phyloP scores from a whole-genome alignment of 495 filamentous ascomycete genomes.

The Amphirosellinia nigrospora region DNA sequence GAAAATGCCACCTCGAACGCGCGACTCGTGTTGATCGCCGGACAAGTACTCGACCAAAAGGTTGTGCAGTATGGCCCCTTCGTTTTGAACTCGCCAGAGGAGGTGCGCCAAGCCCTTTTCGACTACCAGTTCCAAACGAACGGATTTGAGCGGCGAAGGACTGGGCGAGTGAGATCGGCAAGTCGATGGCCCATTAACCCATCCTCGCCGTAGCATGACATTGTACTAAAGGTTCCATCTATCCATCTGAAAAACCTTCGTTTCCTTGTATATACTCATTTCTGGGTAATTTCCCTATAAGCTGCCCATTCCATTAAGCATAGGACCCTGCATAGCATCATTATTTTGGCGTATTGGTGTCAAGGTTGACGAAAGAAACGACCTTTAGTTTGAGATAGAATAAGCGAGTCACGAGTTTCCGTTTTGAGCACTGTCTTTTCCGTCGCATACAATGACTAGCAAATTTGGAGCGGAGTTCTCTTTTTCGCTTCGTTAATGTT shows the following conservation, averaged over 20 bases:
- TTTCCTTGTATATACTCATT: conserved; percentile 15
- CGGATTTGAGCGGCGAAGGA: conserved; percentile 86
- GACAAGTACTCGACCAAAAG: conserved; percentile 85
- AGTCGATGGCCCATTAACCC: conserved; percentile 54
- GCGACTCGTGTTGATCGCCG: conserved; percentile 81
- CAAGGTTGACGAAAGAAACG: background rate
- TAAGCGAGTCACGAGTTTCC: background rate
- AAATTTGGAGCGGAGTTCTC: conserved; percentile 1
- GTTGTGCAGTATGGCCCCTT: conserved; percentile 98
- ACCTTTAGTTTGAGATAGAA: conserved; percentile 11
- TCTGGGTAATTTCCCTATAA: background rate
- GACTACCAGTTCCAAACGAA: conserved; percentile 86
- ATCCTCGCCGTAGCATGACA: conserved; percentile 5
- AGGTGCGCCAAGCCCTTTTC: conserved; percentile 87
- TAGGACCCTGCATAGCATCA: conserved; percentile 11
- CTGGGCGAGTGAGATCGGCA: conserved; percentile 95
- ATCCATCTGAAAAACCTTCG: background rate
- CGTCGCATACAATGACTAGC: too few species aligned
- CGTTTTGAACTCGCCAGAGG: conserved; percentile 80
- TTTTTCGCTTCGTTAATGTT: background rate
- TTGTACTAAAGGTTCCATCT: background rate
- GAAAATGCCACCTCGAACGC: conserved; percentile 68
- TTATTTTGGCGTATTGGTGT: conserved; percentile 10
- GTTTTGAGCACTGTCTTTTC: conserved; percentile 1
- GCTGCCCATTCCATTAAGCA: background rate